phyloP scores from a whole-genome alignment of 768 basidiomycete species.

The Leucosporidium yakuticum region DNA sequence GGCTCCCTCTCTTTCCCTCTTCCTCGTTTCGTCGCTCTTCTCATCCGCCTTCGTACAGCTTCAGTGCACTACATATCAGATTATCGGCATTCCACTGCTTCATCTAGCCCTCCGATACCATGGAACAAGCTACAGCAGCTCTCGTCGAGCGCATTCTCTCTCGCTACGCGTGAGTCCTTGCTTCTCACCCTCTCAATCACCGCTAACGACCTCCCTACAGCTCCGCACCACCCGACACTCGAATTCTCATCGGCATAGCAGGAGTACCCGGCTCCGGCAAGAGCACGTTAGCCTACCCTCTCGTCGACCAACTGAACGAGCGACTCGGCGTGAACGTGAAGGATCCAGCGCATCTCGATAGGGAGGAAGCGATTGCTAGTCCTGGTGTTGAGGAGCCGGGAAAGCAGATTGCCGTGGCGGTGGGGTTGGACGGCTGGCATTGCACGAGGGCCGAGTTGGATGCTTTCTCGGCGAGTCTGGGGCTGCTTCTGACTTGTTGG shows the following conservation, averaged over 20 bases:
- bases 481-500: background rate
- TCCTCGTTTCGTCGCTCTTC: too few relatives aligned
- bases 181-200: background rate
- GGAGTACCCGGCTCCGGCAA: conserved; percentile 78
- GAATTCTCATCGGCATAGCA: conserved; percentile 36
- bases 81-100: too few relatives aligned
- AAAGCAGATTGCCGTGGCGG: conserved; percentile 53
- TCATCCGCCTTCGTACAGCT: too few relatives aligned
- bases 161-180: background rate
- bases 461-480: conserved; percentile 49
- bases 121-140: too few relatives aligned
- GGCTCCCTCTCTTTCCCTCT: too few relatives aligned
- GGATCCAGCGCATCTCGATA: conserved; percentile 17
- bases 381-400: background rate
- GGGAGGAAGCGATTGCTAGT: conserved; percentile 11
- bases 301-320: conserved; percentile 55
- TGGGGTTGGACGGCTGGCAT: conserved; percentile 91
- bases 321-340: conserved; percentile 41
- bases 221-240: background rate
- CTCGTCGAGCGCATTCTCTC: background rate
- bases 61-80: too few relatives aligned
- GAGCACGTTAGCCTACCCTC: conserved; percentile 61
- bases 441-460: conserved; percentile 71
- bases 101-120: too few relatives aligned
- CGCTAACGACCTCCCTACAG: background rate